Evolutionary conservation across 768 basidiomycete genomes (phyloP), one percentile per base, ranked within the genome.

Genomic region (Termitomyces sp.): DNA sequence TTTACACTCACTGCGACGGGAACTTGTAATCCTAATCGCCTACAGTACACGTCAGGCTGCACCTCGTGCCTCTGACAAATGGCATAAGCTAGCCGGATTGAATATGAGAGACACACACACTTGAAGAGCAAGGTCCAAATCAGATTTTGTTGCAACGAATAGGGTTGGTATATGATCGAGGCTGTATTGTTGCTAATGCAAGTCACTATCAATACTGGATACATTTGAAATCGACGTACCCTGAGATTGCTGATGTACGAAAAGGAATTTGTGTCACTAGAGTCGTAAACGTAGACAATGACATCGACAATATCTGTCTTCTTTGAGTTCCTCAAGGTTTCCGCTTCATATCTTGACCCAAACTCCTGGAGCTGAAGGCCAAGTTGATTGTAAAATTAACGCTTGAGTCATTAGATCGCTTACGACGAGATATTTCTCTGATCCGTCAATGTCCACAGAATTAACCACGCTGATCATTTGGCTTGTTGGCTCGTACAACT

Each of bases 111-210:
- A 60, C 60, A 48, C 5, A 68, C 80, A 63, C 60, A 90, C 93
- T 84, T 97, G 96, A 67, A 96, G 85, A 11, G 96, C 96, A 54
- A 99, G 86, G 74, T 99, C 96, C 32, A 97, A 84, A 73, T 99
- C 96, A 6, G 94, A 96, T 76, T 99, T 99, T 43, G 96, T 98
- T n/a, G 96, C 96, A 31, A 99, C 95, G 72, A 98, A 98, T 42
- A 98, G 76, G 11, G 92, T 95, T 31, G 96, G 96, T 71, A 98
- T 92, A 72, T 94, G 91, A 72, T 98, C 94, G 36, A 97, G 79
- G 65, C 86, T 94, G 72, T 98, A 96, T 83, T 96, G 94, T 92
- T 98, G 96, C 94, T 97, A 49, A 59, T 70, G 40, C 43, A 45
- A 50, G 37, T 60, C 67, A 66, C 70, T 67, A 61, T 59, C 60